phyloP scores from a whole-genome alignment of 345 rosid genomes.

The Boechera divaricarpa region DNA sequence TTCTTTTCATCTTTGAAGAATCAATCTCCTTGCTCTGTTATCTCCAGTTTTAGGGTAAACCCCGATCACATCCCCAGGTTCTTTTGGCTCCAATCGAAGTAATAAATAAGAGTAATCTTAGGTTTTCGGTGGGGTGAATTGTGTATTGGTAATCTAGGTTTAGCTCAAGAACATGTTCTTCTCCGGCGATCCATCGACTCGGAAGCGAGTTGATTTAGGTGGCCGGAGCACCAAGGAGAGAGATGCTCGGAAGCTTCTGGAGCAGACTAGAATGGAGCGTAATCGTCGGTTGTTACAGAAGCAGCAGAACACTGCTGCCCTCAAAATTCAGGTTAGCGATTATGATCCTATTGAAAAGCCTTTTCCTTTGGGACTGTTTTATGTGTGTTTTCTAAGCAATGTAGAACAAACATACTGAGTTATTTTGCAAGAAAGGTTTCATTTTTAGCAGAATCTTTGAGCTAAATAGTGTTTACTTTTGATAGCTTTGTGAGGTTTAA shows the following conservation, averaged over 20 bases:
- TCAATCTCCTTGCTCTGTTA: slow-evolving; percentile 9
- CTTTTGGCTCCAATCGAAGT: slow-evolving; percentile 28
- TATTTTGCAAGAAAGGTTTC: background rate
- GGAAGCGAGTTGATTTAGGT: slow-evolving; percentile 97
- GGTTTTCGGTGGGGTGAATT: slow-evolving; percentile 16
- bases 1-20: background rate
- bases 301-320: slow-evolving; percentile 80
- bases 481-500: slow-evolving; percentile 12
- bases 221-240: slow-evolving; percentile 98
- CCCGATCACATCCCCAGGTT: slow-evolving; percentile 36
- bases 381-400: slow-evolving; percentile 28
- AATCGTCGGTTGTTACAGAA: slow-evolving; percentile 76
- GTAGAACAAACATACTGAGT: slow-evolving; percentile 18
- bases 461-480: background rate
- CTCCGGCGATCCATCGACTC: slow-evolving; percentile 88
- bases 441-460: background rate
- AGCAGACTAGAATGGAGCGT: slow-evolving; percentile 91
- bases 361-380: background rate
- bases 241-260: slow-evolving; percentile 93
- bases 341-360: background rate
- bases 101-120: background rate
- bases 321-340: slow-evolving; percentile 73
- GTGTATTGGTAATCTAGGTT: slow-evolving; percentile 29
- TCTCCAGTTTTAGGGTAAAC: slow-evolving; percentile 33
- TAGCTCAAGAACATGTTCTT: slow-evolving; percentile 69